Conservation (phyloP, 2,329 filamentous ascomycete genomes). For the Cryphonectria japonica region DNA sequence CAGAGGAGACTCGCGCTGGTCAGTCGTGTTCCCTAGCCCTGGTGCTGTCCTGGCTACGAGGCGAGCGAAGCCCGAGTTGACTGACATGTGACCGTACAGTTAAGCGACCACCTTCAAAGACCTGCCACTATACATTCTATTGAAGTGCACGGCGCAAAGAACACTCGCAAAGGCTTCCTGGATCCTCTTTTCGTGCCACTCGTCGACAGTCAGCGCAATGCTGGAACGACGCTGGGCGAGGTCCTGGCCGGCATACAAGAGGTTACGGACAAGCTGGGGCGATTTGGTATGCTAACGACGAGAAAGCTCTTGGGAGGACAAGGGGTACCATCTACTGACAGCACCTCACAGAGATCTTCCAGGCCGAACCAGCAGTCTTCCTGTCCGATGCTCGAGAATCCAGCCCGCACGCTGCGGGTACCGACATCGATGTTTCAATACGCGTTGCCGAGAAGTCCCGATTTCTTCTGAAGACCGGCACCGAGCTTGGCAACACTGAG, state of each 20-base stretch:
- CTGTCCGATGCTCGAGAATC: constrained; percentile 75
- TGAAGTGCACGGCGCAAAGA: constrained; percentile 77
- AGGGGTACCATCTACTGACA: constrained; percentile 3
- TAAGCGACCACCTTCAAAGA: constrained; percentile 80
- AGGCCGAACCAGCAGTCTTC: constrained; percentile 79
- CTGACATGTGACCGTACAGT: constrained; percentile 48
- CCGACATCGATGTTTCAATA: constrained; percentile 80
- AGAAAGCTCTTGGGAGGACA: not conserved
- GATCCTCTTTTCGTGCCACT: constrained; percentile 80
- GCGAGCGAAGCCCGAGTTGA: not conserved
- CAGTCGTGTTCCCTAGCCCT: not conserved
- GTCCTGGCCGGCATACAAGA: constrained; percentile 73
- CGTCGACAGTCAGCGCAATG: constrained; percentile 67
- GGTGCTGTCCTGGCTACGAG: not conserved
- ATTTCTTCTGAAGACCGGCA: constrained; percentile 89
- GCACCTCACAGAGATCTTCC: constrained; percentile 73
- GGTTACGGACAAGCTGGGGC: constrained; percentile 74
- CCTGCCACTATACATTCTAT: constrained; percentile 88
- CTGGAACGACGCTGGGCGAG: constrained; percentile 77
- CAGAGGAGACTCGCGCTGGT: constrained; percentile 45
- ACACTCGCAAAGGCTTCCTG: constrained; percentile 85
- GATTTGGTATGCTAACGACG: constrained; percentile 66
- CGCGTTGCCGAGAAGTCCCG: constrained; percentile 78
- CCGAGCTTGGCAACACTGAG: constrained; percentile 90
- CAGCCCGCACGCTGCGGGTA: constrained; percentile 70